Base-by-base conservation (phyloP, 768 basidiomycete species). In the Termitomyces titanicus region DNA sequence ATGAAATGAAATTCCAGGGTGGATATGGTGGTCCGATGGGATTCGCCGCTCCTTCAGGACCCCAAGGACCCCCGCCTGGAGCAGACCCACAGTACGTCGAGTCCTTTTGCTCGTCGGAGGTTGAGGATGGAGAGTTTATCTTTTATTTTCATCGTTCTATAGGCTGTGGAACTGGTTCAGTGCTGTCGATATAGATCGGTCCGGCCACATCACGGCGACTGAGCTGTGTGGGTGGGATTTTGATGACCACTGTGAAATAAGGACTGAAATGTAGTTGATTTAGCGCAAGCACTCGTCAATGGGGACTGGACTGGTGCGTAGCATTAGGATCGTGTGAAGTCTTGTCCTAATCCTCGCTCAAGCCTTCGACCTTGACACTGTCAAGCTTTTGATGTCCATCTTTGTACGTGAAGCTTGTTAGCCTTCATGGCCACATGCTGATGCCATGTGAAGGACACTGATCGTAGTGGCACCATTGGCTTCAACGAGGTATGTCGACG, bases 361-460 rank as follows among this genome's bases (percentile, higher is more conserved):
- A 90, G 89, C 85, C 5, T 93, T 93, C 64, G 91, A 92, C 71
- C 72, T 89, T 53, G 92, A 92, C 63, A 93, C 92, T 24, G 87
- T 92, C 68, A 92, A 90, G 74, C 77, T 92, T 33, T 75, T 92
- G 58, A 91, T 94, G 86, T 77, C 77, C 24, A 82, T 93, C 58
- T 93, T 94, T 68, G 89, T 89, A 53, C 63, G 85, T 68, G 20
- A 7, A 51, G 2, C 2, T 22, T 22, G 11, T 20, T 13, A 24
- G 46, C 6, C 7, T 5, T 43, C n/a, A 11, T 35, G 31, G 11
- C 5, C 2, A 15, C 47, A n/a, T 25, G 31, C 42, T 47, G 17
- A 47, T 35, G 1, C 25, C 38, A 0, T 10, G 11, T 45, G 12
- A 56, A 79, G 77, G 91, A 94, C 60, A 79, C 80, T 2, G 84